Evolutionary conservation across 2,329 filamentous ascomycete genomes (phyloP), one percentile per base, ranked within the genome.

Genomic region (Pseudogymnoascus sp.): DNA sequence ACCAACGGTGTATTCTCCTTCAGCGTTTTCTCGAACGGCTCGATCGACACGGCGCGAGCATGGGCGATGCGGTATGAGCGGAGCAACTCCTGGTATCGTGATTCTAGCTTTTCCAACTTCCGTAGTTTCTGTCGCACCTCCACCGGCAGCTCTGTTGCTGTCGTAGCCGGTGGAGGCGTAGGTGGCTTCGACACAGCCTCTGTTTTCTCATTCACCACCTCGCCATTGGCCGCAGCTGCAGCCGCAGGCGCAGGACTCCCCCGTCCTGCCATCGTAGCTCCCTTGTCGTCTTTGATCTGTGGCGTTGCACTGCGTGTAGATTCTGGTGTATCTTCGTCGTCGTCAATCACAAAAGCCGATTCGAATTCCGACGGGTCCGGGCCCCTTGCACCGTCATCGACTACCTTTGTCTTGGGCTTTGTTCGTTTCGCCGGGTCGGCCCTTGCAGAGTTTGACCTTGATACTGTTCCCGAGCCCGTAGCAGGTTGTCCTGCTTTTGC

Each of bases 51-150:
- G 41, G 92, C 90, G 59, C 92, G 86, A 62, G 89, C 85, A 76
- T 99, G 93, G 15, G 94, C 94, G 66, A 92, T 87, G 64, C 92
- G 85, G 75, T 99, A 99, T 7, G 93, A 96, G 62, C 91, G 88
- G 58, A 97, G 79, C 0, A 99, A 80, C 70, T 97, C 93, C 71
- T 90, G 85, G 74, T 97, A 97, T 62, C 89, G 90, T 4, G 85
- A 80, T 71, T 97, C 93, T 17, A 97, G 79, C 73, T 92, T 96
- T 62, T 96, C 92, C n/a, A 97, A 79, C 74, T 90, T 93, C 63
- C 88, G 84, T 66, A 97, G 76, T 72, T 87, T 92, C 31, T 84
- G 80, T 62, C 84, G 84, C 29, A 96, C 81, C 58, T 96, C 90
- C 3, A 85, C 81, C 0, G 91, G 82, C 33, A 96, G 74, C 36